A percentile compares a stretch with the other conserved stretches of the same genome.
These are phyloP conservation scores for Vigna radiata DNA, from an alignment of 306 rosid species.

Conservation along the genomic window DNA sequence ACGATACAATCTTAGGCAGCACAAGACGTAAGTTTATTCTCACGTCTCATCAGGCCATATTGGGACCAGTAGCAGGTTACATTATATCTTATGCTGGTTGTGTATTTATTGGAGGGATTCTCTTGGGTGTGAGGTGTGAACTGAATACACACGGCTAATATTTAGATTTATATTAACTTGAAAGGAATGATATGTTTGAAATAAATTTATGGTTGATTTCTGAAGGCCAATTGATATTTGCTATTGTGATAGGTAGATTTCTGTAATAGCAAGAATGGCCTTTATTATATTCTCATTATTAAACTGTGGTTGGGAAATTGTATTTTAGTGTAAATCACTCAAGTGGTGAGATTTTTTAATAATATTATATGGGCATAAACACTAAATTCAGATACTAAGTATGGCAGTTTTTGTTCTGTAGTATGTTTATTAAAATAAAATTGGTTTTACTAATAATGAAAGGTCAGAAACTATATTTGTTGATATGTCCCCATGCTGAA, in stretches of 20 bases:
- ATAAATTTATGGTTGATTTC: slow-evolving; percentile 16
- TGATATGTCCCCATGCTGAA: not conserved
- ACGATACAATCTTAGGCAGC: slow-evolving; percentile 85
- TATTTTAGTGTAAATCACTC: slow-evolving; percentile 17
- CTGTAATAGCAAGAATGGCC: slow-evolving; percentile 2
- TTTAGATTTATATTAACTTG: slow-evolving; percentile 26
- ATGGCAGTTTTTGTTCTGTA: no score
- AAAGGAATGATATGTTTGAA: slow-evolving; percentile 8
- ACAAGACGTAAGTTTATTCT: slow-evolving; percentile 72
- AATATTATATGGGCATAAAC: slow-evolving; percentile 3
- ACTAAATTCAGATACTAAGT: slow-evolving; percentile 1
- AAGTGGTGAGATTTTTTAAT: not conserved
- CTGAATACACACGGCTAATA: slow-evolving; percentile 1
- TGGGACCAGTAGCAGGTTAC: slow-evolving; percentile 11
- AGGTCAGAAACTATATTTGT: not conserved
- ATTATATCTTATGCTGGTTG: slow-evolving; percentile 20
- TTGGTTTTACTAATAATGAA: not conserved
- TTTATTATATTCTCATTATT: not conserved
- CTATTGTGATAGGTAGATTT: slow-evolving; percentile 19
- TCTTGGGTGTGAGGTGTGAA: slow-evolving; percentile 36
- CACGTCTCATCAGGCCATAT: slow-evolving; percentile 2
- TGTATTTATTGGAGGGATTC: slow-evolving; percentile 24
- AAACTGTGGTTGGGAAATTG: slow-evolving; percentile 3
- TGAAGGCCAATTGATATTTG: slow-evolving; percentile 26
- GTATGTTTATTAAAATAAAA: no score